These are phyloP conservation scores for Auricularia sp. DNA, from an alignment of 768 basidiomycete species.

Conservation along the genomic window DNA sequence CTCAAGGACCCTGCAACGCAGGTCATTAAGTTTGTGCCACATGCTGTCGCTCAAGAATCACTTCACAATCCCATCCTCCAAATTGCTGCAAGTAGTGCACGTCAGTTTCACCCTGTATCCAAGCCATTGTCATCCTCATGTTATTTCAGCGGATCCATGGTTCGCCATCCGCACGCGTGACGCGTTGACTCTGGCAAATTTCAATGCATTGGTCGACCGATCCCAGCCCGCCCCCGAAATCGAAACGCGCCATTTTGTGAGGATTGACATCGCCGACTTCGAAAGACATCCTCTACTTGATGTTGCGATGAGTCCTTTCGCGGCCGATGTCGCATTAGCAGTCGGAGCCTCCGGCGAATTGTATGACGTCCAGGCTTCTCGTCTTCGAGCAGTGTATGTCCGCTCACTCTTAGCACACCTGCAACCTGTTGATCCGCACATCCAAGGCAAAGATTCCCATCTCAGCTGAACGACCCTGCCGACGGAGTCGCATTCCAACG, in stretches of 20 bases:
- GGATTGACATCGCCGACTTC: background rate
- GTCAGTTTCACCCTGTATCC: background rate
- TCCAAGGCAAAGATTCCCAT: background rate
- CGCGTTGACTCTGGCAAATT: background rate
- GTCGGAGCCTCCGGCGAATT: background rate
- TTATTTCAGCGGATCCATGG: background rate
- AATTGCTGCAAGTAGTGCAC: constrained; percentile 20
- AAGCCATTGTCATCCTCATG: background rate
- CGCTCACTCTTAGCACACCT: background rate
- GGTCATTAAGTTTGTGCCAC: constrained; percentile 30
- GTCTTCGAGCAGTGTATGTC: background rate
- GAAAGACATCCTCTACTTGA: background rate
- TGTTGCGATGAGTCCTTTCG: background rate
- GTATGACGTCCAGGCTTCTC: background rate
- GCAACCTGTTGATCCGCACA: background rate
- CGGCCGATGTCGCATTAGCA: background rate
- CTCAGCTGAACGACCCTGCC: constrained; percentile 1
- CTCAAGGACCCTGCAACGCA: constrained; percentile 16
- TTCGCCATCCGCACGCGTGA: background rate
- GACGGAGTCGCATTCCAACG: constrained; percentile 20
- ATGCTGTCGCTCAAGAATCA: constrained; percentile 29
- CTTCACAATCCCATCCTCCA: constrained; percentile 68
- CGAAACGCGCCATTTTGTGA: background rate
- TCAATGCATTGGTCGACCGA: background rate
- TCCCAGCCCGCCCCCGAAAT: background rate